A percentile compares a stretch with the other conserved stretches of the same genome.
phyloP scores from a whole-genome alignment of 192 early-diverging fungal genomes.

The Mycoemilia scoparia region DNA sequence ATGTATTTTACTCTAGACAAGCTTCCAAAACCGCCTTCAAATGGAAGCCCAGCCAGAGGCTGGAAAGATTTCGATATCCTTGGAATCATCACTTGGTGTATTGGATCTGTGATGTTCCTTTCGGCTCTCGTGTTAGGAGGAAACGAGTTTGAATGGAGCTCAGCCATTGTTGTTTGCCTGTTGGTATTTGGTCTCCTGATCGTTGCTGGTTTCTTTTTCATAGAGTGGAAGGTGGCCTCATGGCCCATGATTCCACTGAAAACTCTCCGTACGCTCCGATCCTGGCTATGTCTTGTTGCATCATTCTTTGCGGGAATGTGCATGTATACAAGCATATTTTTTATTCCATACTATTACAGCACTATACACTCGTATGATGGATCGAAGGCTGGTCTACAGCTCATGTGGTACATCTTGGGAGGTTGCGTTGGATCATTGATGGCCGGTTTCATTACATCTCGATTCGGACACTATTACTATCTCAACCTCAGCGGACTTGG shows the following conservation, averaged over 20 bases:
- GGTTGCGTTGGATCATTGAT: constrained; percentile 9
- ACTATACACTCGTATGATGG: constrained; percentile 11
- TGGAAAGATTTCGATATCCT: constrained; percentile 36
- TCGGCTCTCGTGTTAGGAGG: constrained; percentile 25
- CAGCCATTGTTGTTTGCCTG: constrained; percentile 21
- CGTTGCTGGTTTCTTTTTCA: constrained; percentile 7
- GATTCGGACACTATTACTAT: constrained; percentile 16
- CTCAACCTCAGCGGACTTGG: constrained; percentile 19
- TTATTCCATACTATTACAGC: constrained; percentile 25
- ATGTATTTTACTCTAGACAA: constrained; percentile 39
- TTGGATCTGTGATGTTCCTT: constrained; percentile 31
- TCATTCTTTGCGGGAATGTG: constrained; percentile 21
- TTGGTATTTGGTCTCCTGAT: constrained; percentile 18
- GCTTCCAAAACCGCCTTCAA: constrained; percentile 14
- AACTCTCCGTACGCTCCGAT: constrained; percentile 12
- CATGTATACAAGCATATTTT: constrained; percentile 29
- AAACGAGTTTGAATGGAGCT: constrained; percentile 24
- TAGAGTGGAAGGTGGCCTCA: constrained; percentile 38
- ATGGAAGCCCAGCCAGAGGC: constrained; percentile 10
- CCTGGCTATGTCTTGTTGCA: constrained; percentile 8
- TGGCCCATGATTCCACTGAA: constrained; percentile 49
- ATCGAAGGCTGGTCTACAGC: constrained; percentile 9
- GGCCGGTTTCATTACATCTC: constrained; percentile 9
- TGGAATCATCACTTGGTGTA: constrained; percentile 30
- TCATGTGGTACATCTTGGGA: constrained; percentile 19